Percentiles rank a stretch among this genome's conserved stretches.
These are phyloP conservation scores for Tolypocladium album DNA, from an alignment of 2,329 filamentous ascomycete species.

Conservation along the genomic window DNA sequence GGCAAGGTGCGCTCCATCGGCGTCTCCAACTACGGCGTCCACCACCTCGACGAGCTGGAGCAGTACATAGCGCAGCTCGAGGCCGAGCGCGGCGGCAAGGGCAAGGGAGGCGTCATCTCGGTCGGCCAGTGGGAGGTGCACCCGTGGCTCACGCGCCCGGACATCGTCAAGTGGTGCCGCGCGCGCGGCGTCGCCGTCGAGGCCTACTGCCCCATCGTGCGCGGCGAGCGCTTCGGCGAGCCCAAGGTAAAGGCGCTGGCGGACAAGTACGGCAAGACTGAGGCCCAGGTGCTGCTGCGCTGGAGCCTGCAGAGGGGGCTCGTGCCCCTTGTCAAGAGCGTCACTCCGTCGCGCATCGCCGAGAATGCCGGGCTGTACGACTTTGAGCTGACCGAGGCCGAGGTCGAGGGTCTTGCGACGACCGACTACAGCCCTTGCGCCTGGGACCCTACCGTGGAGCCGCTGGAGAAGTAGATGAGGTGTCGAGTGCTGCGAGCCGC, in stretches of 20 bases:
- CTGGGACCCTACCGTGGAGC: conserved; percentile 44
- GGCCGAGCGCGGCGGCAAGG: conserved; percentile 45
- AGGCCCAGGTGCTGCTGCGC: conserved; percentile 68
- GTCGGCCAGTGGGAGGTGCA: conserved; percentile 88
- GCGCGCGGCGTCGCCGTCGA: conserved; percentile 52
- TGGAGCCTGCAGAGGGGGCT: conserved; percentile 75
- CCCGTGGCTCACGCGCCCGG: conserved; percentile 71
- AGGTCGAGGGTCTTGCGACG: conserved; percentile 38
- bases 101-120: conserved; percentile 61
- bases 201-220: conserved; percentile 51
- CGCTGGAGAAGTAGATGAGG: conserved; percentile 28
- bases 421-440: conserved; percentile 41
- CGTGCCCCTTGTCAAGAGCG: conserved; percentile 65
- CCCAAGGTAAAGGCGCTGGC: conserved; percentile 52
- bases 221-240: conserved; percentile 62
- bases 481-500: neutral
- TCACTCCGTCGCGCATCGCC: conserved; percentile 53
- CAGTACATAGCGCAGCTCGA: conserved; percentile 51
- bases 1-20: conserved; percentile 52
- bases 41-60: conserved; percentile 52
- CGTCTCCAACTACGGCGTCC: conserved; percentile 55
- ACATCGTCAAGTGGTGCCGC: conserved; percentile 70
- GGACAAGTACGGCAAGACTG: conserved; percentile 61
- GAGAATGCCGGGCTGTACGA: conserved; percentile 49
- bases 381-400: conserved; percentile 43